phyloP scores from a whole-genome alignment of 73 alveolate species.

The Blepharisma japonicum region DNA sequence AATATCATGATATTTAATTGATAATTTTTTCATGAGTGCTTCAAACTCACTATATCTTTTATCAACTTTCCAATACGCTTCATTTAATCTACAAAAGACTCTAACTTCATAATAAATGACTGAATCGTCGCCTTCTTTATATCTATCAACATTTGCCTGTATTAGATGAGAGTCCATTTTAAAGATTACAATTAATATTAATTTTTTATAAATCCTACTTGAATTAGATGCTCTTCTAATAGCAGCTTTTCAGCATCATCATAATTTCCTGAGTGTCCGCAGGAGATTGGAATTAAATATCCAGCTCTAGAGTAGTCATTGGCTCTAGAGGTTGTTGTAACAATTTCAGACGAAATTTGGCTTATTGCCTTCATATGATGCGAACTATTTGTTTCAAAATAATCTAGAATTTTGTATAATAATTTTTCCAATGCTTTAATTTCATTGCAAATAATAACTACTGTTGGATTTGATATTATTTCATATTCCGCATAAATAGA shows the following conservation, averaged over 20 bases:
- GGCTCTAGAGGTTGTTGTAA: too few species aligned
- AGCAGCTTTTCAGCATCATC: constrained; percentile 36
- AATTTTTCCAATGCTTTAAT: not conserved
- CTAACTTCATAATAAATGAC: too few species aligned
- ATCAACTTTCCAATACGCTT: too few species aligned
- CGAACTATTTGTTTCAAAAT: not conserved
- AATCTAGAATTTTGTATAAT: not conserved
- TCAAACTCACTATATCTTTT: constrained; percentile 10
- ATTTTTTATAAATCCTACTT: constrained; percentile 23
- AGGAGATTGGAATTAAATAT: constrained; percentile 44
- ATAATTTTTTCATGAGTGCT: not conserved
- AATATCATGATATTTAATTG: not conserved
- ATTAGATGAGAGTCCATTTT: too few species aligned
- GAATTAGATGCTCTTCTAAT: constrained; percentile 34
- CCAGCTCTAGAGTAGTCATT: constrained; percentile 28
- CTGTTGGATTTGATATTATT: not conserved
- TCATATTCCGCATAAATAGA: not conserved
- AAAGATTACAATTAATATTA: too few species aligned
- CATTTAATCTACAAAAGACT: too few species aligned
- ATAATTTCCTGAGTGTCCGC: constrained; percentile 57
- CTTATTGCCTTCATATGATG: too few species aligned
- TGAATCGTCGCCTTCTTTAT: too few species aligned
- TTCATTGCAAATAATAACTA: not conserved
- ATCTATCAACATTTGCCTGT: too few species aligned
- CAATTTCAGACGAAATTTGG: too few species aligned